Evolutionary conservation across 2,329 filamentous ascomycete species (phyloP).

Genomic region (Fusarium sp.): DNA sequence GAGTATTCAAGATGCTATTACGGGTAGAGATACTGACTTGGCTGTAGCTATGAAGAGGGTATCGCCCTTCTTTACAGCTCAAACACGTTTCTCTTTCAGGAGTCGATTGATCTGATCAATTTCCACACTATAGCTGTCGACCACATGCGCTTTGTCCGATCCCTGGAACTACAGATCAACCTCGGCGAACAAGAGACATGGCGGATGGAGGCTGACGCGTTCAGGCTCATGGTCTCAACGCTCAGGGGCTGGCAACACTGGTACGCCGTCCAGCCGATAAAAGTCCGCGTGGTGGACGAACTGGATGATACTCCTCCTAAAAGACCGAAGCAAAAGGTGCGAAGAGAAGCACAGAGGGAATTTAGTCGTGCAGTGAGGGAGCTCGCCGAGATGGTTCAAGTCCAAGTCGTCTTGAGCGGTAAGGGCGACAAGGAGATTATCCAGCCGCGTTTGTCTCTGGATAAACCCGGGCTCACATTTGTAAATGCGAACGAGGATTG

Average conservation of each 20-base stretch:
- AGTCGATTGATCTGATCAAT: neutral
- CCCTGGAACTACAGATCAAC: neutral
- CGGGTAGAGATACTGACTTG: neutral
- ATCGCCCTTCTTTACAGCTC: constrained; percentile 1
- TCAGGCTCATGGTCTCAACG: neutral
- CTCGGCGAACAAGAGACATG: neutral
- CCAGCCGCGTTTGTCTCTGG: neutral
- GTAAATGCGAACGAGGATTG: neutral
- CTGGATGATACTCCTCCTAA: neutral
- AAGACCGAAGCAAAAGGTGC: neutral
- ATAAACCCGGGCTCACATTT: neutral
- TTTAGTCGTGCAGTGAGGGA: neutral
- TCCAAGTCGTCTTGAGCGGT: neutral
- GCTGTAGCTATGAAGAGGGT: neutral
- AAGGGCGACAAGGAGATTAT: neutral
- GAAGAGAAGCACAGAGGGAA: neutral
- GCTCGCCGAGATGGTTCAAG: neutral
- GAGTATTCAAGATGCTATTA: neutral
- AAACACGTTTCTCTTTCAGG: neutral
- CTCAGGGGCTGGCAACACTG: neutral
- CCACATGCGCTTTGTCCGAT: neutral
- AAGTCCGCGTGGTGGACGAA: neutral
- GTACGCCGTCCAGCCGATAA: neutral
- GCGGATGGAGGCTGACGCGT: neutral
- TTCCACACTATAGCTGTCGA: neutral